Base-by-base conservation (phyloP, 2,329 filamentous ascomycete species). In the Aspergillus carbonarius region DNA sequence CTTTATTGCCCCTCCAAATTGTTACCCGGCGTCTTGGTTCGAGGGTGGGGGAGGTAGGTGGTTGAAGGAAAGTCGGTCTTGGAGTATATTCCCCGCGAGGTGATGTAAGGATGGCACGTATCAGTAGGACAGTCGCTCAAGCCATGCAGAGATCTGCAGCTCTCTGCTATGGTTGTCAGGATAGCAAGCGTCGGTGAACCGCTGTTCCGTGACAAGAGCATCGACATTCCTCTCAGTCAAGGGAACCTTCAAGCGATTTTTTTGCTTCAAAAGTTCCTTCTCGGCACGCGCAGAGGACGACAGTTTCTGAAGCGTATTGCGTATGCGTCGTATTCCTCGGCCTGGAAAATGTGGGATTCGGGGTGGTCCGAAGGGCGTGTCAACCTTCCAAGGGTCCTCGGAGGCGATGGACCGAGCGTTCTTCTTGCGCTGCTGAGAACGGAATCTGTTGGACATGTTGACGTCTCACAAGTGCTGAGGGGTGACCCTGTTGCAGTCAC, bases 91-190 rank as follows among this genome's bases (percentile, higher is more conserved):
- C 27, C 30, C 47, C 18, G 32, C 34, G 27, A n/a, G 30, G 17
- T 13, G 13, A 25, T 12, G 17, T 37, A 37, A 51, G 17, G 18
- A 37, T 20, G 18, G 25, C 18, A 74, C 82, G 65, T 74, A 23
- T 54, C 88, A 87, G 91, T 88, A 75, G 86, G 84, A 74, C 88
- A 88, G 61, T 79, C 83, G 75, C 82, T 83, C 80, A 89, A 93
- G 75, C 90, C 90, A 83, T 86, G 89, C 74, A 83, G 87, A 77
- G 90, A 93, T 67, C 78, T 83, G 81, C 89, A 92, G 68, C 80
- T 88, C 74, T 82, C 85, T 66, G 76, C 78, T 67, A 79, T 79
- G 64, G 66, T 81, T 76, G 84, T 87, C 59, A 78, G 76, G 62
- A 81, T 85, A 68, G 79, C 79, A 73, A 81, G 85, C 86, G 83